Evolutionary conservation across 805 yeast species (phyloP).

Genomic region (Yamadazyma phyllophila): DNA sequence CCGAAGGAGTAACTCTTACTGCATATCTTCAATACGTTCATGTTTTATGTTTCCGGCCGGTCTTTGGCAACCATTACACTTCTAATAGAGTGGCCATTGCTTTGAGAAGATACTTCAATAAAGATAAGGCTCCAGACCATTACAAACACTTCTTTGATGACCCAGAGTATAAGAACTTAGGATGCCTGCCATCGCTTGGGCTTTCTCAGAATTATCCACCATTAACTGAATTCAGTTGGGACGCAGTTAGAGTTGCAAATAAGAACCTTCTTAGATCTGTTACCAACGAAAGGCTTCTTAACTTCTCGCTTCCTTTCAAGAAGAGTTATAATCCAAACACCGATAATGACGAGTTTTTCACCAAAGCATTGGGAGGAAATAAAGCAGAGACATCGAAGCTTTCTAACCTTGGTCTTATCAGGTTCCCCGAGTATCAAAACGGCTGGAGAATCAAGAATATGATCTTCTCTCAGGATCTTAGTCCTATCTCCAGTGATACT

Average conservation of each 20-base stretch:
- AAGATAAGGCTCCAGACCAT: conserved; percentile 12
- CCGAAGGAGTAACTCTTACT: conserved; percentile 31
- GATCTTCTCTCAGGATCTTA: conserved; percentile 36
- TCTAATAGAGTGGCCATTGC: conserved; percentile 32
- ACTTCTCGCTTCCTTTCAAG: conserved; percentile 20
- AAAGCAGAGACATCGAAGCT: conserved; percentile 32
- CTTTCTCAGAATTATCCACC: conserved; percentile 31
- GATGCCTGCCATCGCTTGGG: conserved; percentile 35
- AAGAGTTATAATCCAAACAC: conserved; percentile 13
- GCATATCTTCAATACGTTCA: conserved; percentile 26
- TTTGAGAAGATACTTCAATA: conserved; percentile 25
- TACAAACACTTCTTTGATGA: conserved; percentile 19
- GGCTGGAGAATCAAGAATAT: conserved; percentile 30
- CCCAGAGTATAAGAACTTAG: conserved; percentile 25
- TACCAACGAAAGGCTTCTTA: conserved; percentile 23
- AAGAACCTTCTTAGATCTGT: conserved; percentile 17
- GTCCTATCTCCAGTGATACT: conserved; percentile 34
- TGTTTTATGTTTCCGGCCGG: conserved; percentile 27
- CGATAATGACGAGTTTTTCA: conserved; percentile 21
- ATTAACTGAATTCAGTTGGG: conserved; percentile 31
- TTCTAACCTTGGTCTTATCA: conserved; percentile 36
- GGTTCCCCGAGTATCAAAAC: conserved; percentile 18
- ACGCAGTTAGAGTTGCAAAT: conserved; percentile 22
- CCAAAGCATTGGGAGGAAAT: conserved; percentile 19
- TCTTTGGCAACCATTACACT: conserved; percentile 26